Base-by-base conservation (phyloP, 2,329 filamentous ascomycete species). In the Gnomoniopsis smithogilvyi region DNA sequence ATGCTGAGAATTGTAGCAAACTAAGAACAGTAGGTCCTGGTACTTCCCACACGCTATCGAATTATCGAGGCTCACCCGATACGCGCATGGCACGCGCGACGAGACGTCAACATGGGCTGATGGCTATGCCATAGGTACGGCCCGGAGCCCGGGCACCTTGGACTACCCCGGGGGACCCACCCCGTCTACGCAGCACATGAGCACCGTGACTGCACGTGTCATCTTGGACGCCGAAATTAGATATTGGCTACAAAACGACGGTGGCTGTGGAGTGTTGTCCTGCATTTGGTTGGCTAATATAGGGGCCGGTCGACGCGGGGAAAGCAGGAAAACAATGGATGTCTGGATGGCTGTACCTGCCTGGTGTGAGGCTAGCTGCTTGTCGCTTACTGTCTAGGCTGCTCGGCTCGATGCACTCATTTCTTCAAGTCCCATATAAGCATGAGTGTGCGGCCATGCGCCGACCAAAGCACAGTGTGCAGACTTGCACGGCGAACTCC, bases 31-130 rank as follows among this genome's bases (percentile, higher is more conserved):
- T n/a, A 41, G 11, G 43, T n/a, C 11, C 17, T 51, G 30, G n/a
- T 11, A n/a, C 14, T 21, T n/a, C 21, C 22, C 21, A 43, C 21
- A 43, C 7, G 36, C 10, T 51, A 51, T 56, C 21, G 34, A 49
- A 50, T 34, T 51, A 56, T 56, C 33, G 54, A 50, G 46, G 46
- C 54, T 56, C 15, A 24, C 46, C 33, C 41, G 19, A 47, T 54
- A 47, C n/a, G 17, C 36, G 36, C 24, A 26, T 41, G 12, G 36
- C 19, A 14, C 17, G 51, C 26, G 26, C 26, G 10, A 11, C 21
- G 3, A 17, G 51, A 24, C 22, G 51, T 45, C 51, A 30, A 30
- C 6, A 26, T n/a, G 51, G n/a, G 15, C 19, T 43, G 12, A 10
- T 4, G 21, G 38, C 14, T 46, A 34, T 26, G 22, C 22, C 26